These are phyloP conservation scores for Diddensiella transvaalensis DNA, from an alignment of 805 yeast genomes.

Conservation along the genomic window DNA sequence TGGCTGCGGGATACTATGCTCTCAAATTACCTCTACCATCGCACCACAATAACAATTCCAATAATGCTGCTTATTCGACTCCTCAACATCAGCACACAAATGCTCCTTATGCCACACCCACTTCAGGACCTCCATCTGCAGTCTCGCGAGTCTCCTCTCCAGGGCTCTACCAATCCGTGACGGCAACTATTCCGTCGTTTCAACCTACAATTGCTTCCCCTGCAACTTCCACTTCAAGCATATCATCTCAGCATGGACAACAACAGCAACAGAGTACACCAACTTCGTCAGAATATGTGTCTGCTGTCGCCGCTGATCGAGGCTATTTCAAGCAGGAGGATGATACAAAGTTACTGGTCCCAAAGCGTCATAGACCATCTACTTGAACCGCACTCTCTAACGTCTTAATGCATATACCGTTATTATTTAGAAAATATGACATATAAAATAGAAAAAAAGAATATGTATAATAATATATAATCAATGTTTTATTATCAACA, in stretches of 20 bases:
- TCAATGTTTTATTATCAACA: too few relatives aligned
- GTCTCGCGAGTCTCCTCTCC: slow-evolving; percentile 1
- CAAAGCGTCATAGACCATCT: background rate
- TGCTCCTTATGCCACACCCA: background rate
- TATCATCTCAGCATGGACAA: background rate
- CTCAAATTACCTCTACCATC: background rate
- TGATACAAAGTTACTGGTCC: background rate
- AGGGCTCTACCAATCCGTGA: background rate
- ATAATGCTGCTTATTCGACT: background rate
- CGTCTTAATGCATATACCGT: too few relatives aligned
- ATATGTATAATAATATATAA: too few relatives aligned
- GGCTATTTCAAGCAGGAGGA: background rate
- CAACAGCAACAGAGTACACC: too few relatives aligned
- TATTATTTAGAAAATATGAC: too few relatives aligned
- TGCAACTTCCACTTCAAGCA: slow-evolving; percentile 1
- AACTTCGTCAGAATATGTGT: background rate
- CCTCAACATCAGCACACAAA: background rate
- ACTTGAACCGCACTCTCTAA: background rate
- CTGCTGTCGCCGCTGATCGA: background rate
- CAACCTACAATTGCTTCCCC: background rate
- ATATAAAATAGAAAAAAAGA: too few relatives aligned
- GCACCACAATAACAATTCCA: background rate
- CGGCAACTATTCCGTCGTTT: background rate
- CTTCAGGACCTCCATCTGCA: background rate
- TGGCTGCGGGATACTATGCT: background rate